Evolutionary conservation across 2,329 filamentous ascomycete species (phyloP), one percentile per base, ranked within the genome.

Genomic region (Lizonia empirigonia): DNA sequence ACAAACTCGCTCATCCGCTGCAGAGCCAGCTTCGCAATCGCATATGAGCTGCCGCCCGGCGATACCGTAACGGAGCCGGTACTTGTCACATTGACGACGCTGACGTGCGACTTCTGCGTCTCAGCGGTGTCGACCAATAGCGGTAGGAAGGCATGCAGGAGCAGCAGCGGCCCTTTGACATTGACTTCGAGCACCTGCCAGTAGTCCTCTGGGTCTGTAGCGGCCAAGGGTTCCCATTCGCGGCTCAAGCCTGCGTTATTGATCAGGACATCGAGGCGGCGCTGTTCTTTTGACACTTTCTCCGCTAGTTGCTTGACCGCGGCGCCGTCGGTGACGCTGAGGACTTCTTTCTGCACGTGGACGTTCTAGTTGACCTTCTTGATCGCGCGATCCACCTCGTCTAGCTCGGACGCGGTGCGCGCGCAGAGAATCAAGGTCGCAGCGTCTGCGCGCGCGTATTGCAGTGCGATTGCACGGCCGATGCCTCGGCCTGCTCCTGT

Each of bases 401-500:
- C 60, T 5, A 82, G 70, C 34, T 63, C 39, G 10, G 32, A 24
- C n/a, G 70, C 60, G 2, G 78, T 81, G 18, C 84, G 79, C 0
- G 82, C 83, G 6, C 72, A 77, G 16, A 86, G 71, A 13, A 78
- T 79, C 48, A 87, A 82, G 22, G 70, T 65, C 0, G 77, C 74
- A 23, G 78, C 79, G 4, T 80, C 80, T 4, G 83, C 82, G 57
- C 72, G 72, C 16, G 82, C 83, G 59, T 79, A 86, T 8, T 80
- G 78, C n/a, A 81, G 62, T 1, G 82, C 82, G 3, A 78, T 81
- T 12, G 78, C 76, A 2, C 73, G 73, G 5, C 84, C 83, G 27
- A 85, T 77, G 3, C 82, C 82, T 30, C 77, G 79, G 2, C 78
- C 80, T 0, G 78, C 82, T 7, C 83, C 84, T 0, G 78, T 82